Conservation (phyloP, 208 protist species). For the Leishmania tarentolae region DNA sequence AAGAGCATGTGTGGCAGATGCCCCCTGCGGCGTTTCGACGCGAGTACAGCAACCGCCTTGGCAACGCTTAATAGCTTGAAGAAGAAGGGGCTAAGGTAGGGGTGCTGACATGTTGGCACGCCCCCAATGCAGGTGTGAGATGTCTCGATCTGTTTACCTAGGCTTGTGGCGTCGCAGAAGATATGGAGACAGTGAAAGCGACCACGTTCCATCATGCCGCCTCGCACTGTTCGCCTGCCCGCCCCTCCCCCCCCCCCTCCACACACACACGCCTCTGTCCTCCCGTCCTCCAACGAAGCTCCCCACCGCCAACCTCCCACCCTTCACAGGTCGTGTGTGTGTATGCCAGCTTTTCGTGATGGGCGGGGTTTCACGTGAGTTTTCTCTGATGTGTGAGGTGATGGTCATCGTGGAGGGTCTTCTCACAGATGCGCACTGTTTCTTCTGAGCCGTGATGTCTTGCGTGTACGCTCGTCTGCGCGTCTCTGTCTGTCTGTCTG, state of each 20-base stretch:
- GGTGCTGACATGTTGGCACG: background rate
- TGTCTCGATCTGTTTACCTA: background rate
- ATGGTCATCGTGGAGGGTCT: too few species aligned
- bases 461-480: too few species aligned
- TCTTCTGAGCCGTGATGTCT: too few species aligned
- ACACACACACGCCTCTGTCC: too few species aligned
- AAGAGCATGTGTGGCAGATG: conserved; percentile 86
- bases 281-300: background rate
- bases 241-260: too few species aligned
- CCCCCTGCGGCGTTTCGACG: conserved; percentile 50
- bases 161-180: background rate
- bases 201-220: background rate
- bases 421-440: too few species aligned
- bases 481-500: too few species aligned
- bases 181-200: background rate
- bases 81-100: background rate
- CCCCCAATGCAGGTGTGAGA: background rate
- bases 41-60: conserved; percentile 67
- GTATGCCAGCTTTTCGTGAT: background rate
- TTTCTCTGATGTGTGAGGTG: background rate
- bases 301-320: background rate
- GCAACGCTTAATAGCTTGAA: conserved; percentile 12
- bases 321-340: background rate
- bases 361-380: too few species aligned
- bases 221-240: too few species aligned